phyloP scores from a whole-genome alignment of 139 green algal species.

The Parachlorella kessleri region DNA sequence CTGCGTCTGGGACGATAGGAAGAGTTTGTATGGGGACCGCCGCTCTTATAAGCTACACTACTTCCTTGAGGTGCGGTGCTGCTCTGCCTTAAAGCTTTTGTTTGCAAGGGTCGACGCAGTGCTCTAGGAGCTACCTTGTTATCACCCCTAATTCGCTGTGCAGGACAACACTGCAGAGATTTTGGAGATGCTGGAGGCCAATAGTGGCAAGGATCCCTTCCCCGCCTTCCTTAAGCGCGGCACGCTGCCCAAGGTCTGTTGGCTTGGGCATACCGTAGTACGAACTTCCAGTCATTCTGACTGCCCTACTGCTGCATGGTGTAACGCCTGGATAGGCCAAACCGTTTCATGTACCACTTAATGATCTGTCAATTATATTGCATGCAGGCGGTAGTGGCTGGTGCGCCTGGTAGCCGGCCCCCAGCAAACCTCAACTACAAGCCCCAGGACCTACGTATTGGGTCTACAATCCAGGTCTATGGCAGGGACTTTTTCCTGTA shows the following conservation, averaged over 20 bases:
- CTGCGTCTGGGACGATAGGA: slow-evolving; percentile 87
- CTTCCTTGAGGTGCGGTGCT: slow-evolving; percentile 94
- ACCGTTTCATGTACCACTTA: no score
- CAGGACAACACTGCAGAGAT: slow-evolving; percentile 72
- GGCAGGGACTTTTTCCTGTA: slow-evolving; percentile 83
- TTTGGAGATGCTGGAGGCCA: slow-evolving; percentile 81
- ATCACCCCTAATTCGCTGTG: no score
- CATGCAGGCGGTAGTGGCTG: not conserved
- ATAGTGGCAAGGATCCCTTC: slow-evolving; percentile 84
- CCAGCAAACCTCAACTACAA: slow-evolving; percentile 58
- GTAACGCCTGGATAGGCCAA: no score
- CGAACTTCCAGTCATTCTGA: no score
- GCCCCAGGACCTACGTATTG: slow-evolving; percentile 81
- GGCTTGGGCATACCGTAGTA: no score
- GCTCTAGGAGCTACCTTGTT: no score
- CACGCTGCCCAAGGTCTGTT: slow-evolving; percentile 80
- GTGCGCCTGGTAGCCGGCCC: slow-evolving; percentile 3
- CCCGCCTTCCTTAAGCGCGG: slow-evolving; percentile 83
- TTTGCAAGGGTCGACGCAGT: no score
- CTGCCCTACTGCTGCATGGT: no score
- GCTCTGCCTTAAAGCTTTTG: no score
- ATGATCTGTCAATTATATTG: no score
- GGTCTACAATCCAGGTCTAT: slow-evolving; percentile 71
- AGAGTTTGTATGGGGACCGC: slow-evolving; percentile 77
- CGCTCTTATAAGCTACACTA: slow-evolving; percentile 90